Percentiles rank a stretch among this genome's conserved stretches.
Evolutionary conservation across 73 alveolate species (phyloP).

Genomic region (Chromera velia): DNA sequence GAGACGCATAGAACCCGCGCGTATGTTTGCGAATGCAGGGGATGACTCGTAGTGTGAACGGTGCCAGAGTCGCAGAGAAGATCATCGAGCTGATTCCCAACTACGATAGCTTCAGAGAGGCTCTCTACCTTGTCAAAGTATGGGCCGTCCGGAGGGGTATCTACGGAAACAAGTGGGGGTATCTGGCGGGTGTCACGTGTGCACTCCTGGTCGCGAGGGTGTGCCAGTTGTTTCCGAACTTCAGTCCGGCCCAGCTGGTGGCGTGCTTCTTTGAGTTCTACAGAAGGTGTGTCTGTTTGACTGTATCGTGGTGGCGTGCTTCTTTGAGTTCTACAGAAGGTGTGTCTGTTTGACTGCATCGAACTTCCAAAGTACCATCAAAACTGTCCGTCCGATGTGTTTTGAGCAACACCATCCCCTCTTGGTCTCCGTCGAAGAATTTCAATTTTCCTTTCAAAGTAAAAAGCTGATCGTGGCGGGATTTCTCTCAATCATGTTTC

Average conservation of each 20-base stretch:
- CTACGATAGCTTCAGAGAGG: slow-evolving; percentile 66
- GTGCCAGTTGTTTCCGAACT: slow-evolving; percentile 73
- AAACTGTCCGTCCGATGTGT: no score
- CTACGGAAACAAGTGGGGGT: slow-evolving; percentile 84
- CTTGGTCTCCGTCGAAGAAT: no score
- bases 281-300: no score
- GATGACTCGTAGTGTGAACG: slow-evolving; percentile 79
- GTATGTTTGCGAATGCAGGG: no score
- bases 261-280: slow-evolving; percentile 83
- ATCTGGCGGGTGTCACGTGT: slow-evolving; percentile 93
- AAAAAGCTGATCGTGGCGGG: no score
- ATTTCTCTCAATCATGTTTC: no score
- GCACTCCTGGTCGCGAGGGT: slow-evolving; percentile 87
- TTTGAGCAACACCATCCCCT: no score
- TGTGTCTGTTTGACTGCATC: no score
- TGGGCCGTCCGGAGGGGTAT: slow-evolving; percentile 94
- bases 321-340: no score
- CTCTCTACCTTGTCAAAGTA: slow-evolving; percentile 80
- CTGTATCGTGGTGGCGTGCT: slow-evolving; percentile 74
- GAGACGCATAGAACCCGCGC: no score
- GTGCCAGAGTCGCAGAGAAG: slow-evolving; percentile 84
- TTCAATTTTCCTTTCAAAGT: no score
- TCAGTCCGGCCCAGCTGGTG: slow-evolving; percentile 66
- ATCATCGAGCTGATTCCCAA: slow-evolving; percentile 73
- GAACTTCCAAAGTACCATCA: no score